A percentile compares a stretch with the other conserved stretches of the same genome.
These are phyloP conservation scores for Eucalyptus regnans DNA, from an alignment of 345 rosid species.

Conservation along the genomic window DNA sequence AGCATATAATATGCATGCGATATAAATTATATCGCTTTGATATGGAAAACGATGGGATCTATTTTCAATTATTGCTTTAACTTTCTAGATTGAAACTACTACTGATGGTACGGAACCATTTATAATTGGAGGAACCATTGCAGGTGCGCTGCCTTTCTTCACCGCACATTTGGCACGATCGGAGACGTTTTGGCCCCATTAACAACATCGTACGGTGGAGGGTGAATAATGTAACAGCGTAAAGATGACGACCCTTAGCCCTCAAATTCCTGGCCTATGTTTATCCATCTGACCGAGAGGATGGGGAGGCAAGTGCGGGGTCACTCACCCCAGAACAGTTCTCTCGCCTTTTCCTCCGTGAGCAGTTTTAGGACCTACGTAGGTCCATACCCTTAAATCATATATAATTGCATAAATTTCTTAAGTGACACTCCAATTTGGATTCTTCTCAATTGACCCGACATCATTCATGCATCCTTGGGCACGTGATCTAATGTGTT, in stretches of 20 bases:
- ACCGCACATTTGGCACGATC: not conserved
- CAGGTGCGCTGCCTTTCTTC: not conserved
- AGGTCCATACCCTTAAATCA: not conserved
- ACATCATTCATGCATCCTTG: not conserved
- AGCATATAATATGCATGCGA: not conserved
- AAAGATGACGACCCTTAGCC: not conserved
- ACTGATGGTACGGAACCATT: not conserved
- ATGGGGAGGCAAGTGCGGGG: too few species aligned
- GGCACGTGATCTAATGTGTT: not conserved
- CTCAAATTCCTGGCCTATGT: too few species aligned
- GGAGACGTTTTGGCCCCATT: not conserved
- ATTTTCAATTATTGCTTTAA: not conserved
- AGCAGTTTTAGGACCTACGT: too few species aligned
- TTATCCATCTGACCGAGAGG: too few species aligned
- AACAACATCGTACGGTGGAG: not conserved
- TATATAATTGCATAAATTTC: not conserved
- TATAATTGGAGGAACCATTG: not conserved
- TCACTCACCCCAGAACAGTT: too few species aligned
- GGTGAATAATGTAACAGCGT: not conserved
- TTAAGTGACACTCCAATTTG: not conserved
- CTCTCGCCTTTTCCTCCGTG: too few species aligned
- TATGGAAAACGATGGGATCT: not conserved
- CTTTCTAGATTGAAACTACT: not conserved
- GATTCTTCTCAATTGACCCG: not conserved
- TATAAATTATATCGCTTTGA: not conserved